Conservation (phyloP, 805 yeast genomes). For the Spathaspora girioi region DNA sequence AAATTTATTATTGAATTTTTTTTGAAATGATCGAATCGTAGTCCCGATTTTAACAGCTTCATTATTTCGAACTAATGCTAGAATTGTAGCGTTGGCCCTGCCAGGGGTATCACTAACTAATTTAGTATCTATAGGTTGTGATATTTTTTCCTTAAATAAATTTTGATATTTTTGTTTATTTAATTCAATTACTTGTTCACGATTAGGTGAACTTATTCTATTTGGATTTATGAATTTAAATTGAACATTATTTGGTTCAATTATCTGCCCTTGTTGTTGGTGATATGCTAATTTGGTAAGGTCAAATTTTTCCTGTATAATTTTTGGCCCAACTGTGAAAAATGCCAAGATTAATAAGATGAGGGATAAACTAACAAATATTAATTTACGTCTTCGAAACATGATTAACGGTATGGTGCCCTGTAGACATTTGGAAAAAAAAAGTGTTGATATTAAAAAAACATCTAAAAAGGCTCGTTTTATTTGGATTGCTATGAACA, state of each 20-base stretch:
- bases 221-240: constrained; percentile 29
- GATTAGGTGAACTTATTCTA: constrained; percentile 21
- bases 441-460: no score
- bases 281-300: no score
- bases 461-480: no score
- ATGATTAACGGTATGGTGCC: no score
- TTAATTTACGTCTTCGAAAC: neutral
- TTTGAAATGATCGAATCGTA: constrained; percentile 62
- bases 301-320: neutral
- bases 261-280: neutral
- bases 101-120: neutral
- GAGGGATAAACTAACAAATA: neutral
- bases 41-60: constrained; percentile 48
- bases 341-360: neutral
- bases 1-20: constrained; percentile 62
- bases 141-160: constrained; percentile 32
- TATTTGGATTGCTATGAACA: no score
- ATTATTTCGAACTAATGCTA: constrained; percentile 67
- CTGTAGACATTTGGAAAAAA: no score
- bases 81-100: constrained; percentile 69
- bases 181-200: constrained; percentile 27
- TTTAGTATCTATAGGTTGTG: constrained; percentile 43
- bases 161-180: constrained; percentile 38
- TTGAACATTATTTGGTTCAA: constrained; percentile 26
- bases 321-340: neutral